A percentile compares a stretch with the other conserved stretches of the same genome.
These are phyloP conservation scores for Fraxinus anomala DNA, from an alignment of 257 asterid species.

Conservation along the genomic window DNA sequence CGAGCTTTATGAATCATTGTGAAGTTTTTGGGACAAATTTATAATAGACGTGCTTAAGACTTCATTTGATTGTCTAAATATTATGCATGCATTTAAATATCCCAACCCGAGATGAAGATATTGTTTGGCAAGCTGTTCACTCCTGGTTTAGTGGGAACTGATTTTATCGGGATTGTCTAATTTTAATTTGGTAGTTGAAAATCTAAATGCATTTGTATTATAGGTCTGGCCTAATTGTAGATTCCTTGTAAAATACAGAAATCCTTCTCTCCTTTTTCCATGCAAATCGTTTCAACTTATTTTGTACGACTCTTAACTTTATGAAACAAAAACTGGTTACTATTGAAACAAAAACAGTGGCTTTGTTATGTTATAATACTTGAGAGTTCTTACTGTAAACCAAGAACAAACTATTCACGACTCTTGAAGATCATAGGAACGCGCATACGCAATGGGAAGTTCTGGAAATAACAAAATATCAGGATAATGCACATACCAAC, in stretches of 20 bases:
- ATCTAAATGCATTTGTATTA: background rate
- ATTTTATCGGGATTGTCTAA: background rate
- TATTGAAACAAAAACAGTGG: background rate
- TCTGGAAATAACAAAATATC: background rate
- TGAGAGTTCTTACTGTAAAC: conserved; percentile 64
- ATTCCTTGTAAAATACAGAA: too few species aligned
- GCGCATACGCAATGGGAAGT: conserved; percentile 18
- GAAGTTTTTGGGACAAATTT: background rate
- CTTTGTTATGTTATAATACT: conserved; percentile 23
- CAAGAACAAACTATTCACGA: conserved; percentile 94
- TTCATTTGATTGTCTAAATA: conserved; percentile 13
- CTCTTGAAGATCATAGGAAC: conserved; percentile 57
- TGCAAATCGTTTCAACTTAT: too few species aligned
- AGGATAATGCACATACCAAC: conserved; percentile 58
- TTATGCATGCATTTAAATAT: conserved; percentile 5
- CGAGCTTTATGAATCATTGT: background rate
- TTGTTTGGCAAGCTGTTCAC: background rate
- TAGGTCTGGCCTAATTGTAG: background rate
- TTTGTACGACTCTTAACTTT: background rate
- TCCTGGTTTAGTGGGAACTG: background rate
- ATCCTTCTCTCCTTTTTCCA: too few species aligned
- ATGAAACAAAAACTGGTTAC: background rate
- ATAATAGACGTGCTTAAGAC: background rate
- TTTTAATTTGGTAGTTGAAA: background rate
- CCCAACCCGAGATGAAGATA: background rate